phyloP scores from a whole-genome alignment of 306 rosid genomes.

The Quercus engelmannii region DNA sequence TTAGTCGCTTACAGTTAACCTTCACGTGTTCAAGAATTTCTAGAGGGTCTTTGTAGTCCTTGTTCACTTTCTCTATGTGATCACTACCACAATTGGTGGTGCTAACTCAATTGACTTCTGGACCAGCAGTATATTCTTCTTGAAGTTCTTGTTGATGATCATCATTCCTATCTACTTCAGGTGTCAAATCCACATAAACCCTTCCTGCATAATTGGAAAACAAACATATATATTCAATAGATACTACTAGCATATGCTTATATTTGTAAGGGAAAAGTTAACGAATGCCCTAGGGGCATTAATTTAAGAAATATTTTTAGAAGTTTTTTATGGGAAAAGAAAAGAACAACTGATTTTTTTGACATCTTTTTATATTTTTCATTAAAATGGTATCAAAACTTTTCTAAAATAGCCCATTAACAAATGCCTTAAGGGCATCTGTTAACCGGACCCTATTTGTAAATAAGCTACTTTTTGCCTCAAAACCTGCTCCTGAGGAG shows the following conservation, averaged over 20 bases:
- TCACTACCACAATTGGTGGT: slow-evolving; percentile 11
- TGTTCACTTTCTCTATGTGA: slow-evolving; percentile 16
- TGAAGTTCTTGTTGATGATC: slow-evolving; percentile 2
- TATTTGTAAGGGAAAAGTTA: not conserved
- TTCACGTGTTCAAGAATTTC: slow-evolving; percentile 53
- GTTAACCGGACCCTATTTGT: too few relatives aligned
- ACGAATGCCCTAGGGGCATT: too few relatives aligned
- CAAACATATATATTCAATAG: not conserved
- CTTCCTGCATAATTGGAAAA: slow-evolving; percentile 29
- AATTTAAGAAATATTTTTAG: too few relatives aligned
- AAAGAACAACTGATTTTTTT: too few relatives aligned
- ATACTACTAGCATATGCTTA: not conserved
- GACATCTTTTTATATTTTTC: too few relatives aligned
- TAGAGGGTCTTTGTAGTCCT: slow-evolving; percentile 21
- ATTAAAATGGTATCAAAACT: too few relatives aligned
- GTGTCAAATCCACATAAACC: slow-evolving; percentile 17
- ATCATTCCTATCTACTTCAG: slow-evolving; percentile 17
- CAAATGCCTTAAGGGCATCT: too few relatives aligned
- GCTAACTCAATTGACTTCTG: slow-evolving; percentile 19
- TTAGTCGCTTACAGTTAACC: not conserved
- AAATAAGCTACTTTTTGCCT: too few relatives aligned
- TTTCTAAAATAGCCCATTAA: too few relatives aligned
- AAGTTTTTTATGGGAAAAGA: too few relatives aligned
- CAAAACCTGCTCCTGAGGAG: too few relatives aligned
- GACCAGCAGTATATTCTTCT: slow-evolving; percentile 9